Evolutionary conservation across 495 filamentous ascomycete species (phyloP).

Genomic region (Xylaria longipes): DNA sequence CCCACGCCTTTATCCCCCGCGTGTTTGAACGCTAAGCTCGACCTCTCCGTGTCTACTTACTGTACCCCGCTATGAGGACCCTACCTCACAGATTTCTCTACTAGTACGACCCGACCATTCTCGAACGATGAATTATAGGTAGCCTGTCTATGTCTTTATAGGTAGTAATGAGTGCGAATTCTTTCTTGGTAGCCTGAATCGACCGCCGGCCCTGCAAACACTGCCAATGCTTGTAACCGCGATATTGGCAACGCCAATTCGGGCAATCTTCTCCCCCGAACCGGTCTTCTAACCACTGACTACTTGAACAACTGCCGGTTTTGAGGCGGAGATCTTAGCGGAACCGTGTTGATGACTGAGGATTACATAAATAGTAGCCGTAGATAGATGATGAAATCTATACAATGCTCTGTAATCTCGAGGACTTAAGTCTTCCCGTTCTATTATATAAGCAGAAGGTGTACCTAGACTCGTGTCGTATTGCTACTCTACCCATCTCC

Average conservation of each 20-base stretch:
- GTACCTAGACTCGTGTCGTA: not conserved
- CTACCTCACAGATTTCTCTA: not conserved
- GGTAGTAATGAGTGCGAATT: not conserved
- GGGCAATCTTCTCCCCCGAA: slow-evolving; percentile 16
- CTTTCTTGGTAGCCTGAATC: not conserved
- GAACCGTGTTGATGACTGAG: slow-evolving; percentile 12
- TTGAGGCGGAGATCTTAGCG: not conserved
- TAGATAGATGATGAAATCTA: not conserved
- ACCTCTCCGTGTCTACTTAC: not conserved
- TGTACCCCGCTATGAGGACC: not conserved
- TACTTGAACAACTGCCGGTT: slow-evolving; percentile 14
- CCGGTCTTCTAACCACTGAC: not conserved
- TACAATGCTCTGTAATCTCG: not conserved
- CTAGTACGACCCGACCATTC: not conserved
- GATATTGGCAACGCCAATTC: not conserved
- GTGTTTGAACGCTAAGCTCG: not conserved
- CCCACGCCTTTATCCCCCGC: not conserved
- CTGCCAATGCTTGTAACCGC: not conserved
- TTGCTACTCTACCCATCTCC: not conserved
- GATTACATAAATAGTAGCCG: slow-evolving; percentile 15
- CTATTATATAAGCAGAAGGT: not conserved
- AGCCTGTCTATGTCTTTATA: not conserved
- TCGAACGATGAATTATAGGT: not conserved
- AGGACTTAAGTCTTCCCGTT: not conserved
- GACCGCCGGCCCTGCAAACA: not conserved